A percentile compares a stretch with the other conserved stretches of the same genome.
phyloP scores from a whole-genome alignment of 2,329 filamentous ascomycete species.

The Didymella lethalis region DNA sequence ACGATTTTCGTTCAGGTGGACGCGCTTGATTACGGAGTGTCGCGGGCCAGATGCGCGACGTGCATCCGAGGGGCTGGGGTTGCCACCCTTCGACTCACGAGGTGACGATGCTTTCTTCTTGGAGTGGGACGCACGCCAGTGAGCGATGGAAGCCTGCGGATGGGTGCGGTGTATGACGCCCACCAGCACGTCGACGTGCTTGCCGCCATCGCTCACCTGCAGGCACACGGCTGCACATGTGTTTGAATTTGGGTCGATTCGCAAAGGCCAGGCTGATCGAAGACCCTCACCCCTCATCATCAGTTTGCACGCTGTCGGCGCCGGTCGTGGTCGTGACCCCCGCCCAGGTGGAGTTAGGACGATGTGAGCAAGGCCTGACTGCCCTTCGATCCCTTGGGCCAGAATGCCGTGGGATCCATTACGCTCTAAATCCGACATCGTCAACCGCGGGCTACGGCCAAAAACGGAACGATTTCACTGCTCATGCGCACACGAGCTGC shows the following conservation, averaged over 20 bases:
- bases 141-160: conserved; percentile 16
- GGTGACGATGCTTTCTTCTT: conserved; percentile 25
- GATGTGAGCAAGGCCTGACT: conserved; percentile 22
- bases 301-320: conserved; percentile 23
- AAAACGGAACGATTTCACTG: conserved; percentile 30
- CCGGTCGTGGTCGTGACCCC: conserved; percentile 25
- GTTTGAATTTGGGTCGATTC: conserved; percentile 26
- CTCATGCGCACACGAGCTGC: conserved; percentile 34
- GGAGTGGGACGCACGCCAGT: conserved; percentile 26
- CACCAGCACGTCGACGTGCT: conserved; percentile 9
- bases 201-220: conserved; percentile 26
- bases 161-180: conserved; percentile 30
- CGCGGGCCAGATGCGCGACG: conserved; percentile 16
- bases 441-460: conserved; percentile 35
- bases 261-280: conserved; percentile 29
- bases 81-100: conserved; percentile 26
- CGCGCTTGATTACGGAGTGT: conserved; percentile 32
- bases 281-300: conserved; percentile 22
- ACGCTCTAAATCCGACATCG: conserved; percentile 11
- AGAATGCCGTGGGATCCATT: conserved; percentile 28
- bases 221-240: conserved; percentile 26
- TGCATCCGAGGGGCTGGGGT: conserved; percentile 28
- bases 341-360: conserved; percentile 17
- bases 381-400: conserved; percentile 17
- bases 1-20: conserved; percentile 21